Percentiles rank a stretch among this genome's conserved stretches.
These are phyloP conservation scores for Zea mays DNA, from an alignment of 176 grass and related monocot genomes.

Conservation along the genomic window DNA sequence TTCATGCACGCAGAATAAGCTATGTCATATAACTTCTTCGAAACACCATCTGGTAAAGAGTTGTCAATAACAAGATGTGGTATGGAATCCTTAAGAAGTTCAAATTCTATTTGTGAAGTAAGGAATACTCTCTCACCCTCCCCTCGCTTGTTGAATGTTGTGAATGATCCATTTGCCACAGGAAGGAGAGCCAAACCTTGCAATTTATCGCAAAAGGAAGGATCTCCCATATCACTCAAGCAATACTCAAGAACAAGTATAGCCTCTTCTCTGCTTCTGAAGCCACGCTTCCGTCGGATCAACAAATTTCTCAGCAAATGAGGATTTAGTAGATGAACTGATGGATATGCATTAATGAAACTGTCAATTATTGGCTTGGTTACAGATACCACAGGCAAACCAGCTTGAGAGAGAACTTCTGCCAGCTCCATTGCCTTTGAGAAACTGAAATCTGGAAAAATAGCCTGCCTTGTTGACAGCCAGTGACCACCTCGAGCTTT, in stretches of 20 bases:
- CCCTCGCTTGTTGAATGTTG: constrained; percentile 65
- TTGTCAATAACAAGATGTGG: constrained; percentile 85
- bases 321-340: constrained; percentile 85
- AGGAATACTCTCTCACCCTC: constrained; percentile 88
- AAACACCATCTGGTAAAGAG: constrained; percentile 71
- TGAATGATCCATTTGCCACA: constrained; percentile 87
- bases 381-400: constrained; percentile 74
- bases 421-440: constrained; percentile 65
- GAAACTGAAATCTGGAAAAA: constrained; percentile 92
- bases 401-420: constrained; percentile 85
- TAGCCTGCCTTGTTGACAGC: constrained; percentile 87
- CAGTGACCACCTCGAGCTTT: constrained; percentile 94
- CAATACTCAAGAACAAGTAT: constrained; percentile 89
- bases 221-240: constrained; percentile 68
- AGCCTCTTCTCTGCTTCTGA: constrained; percentile 74
- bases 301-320: constrained; percentile 82
- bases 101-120: constrained; percentile 70
- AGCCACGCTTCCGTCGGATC: constrained; percentile 75
- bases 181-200: constrained; percentile 85
- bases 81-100: constrained; percentile 73
- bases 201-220: constrained; percentile 67
- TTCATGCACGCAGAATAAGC: constrained; percentile 68
- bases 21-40: constrained; percentile 75
- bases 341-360: constrained; percentile 71
- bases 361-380: constrained; percentile 78